A percentile compares a stretch with the other conserved stretches of the same genome.
phyloP scores from a whole-genome alignment of 148 eudicot species.

The Chenopodium suecicum region DNA sequence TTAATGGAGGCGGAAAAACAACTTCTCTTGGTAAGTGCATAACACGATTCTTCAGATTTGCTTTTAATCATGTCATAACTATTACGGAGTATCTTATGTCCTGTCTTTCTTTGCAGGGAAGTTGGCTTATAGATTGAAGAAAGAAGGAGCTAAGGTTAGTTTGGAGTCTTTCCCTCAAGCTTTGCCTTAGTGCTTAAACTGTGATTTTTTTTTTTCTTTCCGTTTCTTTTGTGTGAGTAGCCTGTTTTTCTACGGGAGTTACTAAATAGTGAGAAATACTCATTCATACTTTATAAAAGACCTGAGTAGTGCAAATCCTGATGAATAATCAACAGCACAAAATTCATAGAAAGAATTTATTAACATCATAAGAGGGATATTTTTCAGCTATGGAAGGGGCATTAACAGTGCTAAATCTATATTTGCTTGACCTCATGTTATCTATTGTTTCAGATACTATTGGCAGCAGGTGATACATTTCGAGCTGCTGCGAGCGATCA shows the following conservation, averaged over 20 bases:
- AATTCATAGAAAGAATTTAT: neutral
- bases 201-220: neutral
- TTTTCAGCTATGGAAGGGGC: neutral
- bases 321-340: neutral
- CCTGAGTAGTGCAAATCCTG: neutral
- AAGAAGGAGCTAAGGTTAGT: conserved; percentile 83
- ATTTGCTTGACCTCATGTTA: conserved; percentile 1
- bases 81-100: neutral
- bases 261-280: neutral
- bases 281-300: neutral
- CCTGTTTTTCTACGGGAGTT: neutral
- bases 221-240: neutral
- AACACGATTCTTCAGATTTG: neutral
- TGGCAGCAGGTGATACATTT: conserved; percentile 98
- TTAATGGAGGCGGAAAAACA: conserved; percentile 98
- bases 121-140: conserved; percentile 88
- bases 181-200: conserved; percentile 1
- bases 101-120: conserved; percentile 60
- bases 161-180: neutral
- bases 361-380: neutral
- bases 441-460: conserved; percentile 51
- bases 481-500: conserved; percentile 99
- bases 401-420: neutral
- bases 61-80: neutral
- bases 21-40: conserved; percentile 84